phyloP scores from a whole-genome alignment of 2,329 filamentous ascomycete species.

The Neopestalotiopsis rosae region DNA sequence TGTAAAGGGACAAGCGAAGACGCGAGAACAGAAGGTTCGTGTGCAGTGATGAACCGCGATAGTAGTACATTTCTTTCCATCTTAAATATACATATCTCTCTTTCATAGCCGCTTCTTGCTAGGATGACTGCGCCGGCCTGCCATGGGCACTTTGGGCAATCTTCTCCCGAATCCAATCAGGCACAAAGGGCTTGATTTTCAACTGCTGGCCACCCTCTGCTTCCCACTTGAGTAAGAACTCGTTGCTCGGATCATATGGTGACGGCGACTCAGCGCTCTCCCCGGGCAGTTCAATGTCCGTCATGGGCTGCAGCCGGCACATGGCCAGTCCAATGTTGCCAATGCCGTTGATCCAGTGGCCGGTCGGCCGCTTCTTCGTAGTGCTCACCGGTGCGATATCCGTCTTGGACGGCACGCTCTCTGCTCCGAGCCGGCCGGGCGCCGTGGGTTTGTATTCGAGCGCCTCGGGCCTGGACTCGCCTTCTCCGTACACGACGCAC shows the following conservation, averaged over 20 bases:
- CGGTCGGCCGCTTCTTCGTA: conserved; percentile 70
- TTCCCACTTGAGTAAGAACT: conserved; percentile 64
- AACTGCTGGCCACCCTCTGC: conserved; percentile 42
- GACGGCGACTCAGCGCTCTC: conserved; percentile 66
- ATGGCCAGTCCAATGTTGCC: conserved; percentile 88
- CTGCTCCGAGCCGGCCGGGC: conserved; percentile 29
- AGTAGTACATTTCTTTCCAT: background rate
- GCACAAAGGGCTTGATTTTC: conserved; percentile 81
- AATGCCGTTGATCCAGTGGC: conserved; percentile 79
- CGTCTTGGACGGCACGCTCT: conserved; percentile 48
- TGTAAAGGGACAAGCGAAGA: no score
- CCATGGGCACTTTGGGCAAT: conserved; percentile 35
- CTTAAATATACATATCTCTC: no score
- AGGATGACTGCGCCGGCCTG: background rate
- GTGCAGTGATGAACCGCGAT: background rate
- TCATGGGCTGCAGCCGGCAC: conserved; percentile 91
- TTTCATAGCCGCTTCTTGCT: background rate
- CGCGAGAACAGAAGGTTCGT: no score
- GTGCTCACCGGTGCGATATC: conserved; percentile 58
- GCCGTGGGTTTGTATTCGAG: conserved; percentile 53
- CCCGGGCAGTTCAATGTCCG: conserved; percentile 74
- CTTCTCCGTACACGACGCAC: conserved; percentile 69
- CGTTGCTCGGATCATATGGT: conserved; percentile 63
- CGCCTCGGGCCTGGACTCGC: conserved; percentile 41
- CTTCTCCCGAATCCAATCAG: conserved; percentile 68